Conservation (phyloP, 1,284 basidiomycete species). For the Ceratobasidium sp. region DNA sequence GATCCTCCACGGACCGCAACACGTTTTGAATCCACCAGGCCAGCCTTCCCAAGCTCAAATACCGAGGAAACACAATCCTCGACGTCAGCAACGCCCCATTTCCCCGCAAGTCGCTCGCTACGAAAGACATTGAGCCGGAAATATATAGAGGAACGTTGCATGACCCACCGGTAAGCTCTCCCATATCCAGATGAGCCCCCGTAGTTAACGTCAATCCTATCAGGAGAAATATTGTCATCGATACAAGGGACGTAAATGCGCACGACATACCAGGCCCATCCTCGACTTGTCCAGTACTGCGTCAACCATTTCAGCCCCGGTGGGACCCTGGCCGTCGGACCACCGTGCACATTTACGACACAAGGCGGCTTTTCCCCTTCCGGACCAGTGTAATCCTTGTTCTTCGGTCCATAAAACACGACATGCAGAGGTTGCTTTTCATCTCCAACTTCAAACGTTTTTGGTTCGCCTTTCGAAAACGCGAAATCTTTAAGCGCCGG, state of each 20-base stretch:
- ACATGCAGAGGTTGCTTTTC: conserved; percentile 65
- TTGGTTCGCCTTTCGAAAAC: conserved; percentile 37
- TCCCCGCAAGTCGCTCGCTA: conserved; percentile 66
- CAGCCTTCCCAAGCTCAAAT: conserved; percentile 60
- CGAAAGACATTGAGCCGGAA: conserved; percentile 25
- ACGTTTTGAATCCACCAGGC: conserved; percentile 67
- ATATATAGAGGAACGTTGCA: not conserved
- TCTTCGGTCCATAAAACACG: conserved; percentile 72
- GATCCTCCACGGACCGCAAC: conserved; percentile 71
- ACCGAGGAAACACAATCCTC: conserved; percentile 70
- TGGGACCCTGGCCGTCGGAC: conserved; percentile 66
- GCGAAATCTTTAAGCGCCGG: conserved; percentile 28
- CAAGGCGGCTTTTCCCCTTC: conserved; percentile 71
- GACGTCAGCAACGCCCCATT: conserved; percentile 79
- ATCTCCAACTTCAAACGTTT: conserved; percentile 46
- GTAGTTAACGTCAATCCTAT: conserved; percentile 76
- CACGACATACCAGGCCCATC: conserved; percentile 64
- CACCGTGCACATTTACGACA: conserved; percentile 73
- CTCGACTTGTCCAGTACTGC: conserved; percentile 76
- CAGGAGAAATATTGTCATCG: conserved; percentile 12
- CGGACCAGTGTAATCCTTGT: conserved; percentile 66
- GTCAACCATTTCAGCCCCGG: conserved; percentile 66
- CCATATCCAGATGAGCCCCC: conserved; percentile 77
- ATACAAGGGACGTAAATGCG: not conserved
- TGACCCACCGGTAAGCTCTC: conserved; percentile 64